Conservation (phyloP, 2,329 filamentous ascomycete genomes). For the Nakataea oryzae region DNA sequence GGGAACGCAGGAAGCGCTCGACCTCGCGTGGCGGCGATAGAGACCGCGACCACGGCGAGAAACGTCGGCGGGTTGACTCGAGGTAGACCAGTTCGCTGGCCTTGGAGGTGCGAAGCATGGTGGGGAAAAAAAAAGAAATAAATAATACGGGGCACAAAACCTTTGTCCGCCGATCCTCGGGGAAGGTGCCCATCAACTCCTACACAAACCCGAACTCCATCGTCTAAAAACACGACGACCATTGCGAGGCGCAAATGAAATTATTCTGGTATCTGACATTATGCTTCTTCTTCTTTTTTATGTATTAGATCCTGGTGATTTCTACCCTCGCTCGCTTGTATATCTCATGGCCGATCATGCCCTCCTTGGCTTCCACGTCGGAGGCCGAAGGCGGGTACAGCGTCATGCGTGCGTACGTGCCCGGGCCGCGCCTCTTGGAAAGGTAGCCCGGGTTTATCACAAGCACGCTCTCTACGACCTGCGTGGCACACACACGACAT, state of each 20-base stretch:
- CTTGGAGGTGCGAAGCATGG: background rate
- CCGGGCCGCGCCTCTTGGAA: constrained; percentile 74
- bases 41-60: constrained; percentile 43
- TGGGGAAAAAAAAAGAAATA: background rate
- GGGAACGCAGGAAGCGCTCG: constrained; percentile 44
- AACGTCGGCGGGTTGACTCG: constrained; percentile 44
- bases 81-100: background rate
- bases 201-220: background rate
- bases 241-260: too few species aligned
- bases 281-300: background rate
- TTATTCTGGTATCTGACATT: background rate
- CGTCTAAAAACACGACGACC: too few species aligned
- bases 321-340: constrained; percentile 81
- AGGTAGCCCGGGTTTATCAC: constrained; percentile 84
- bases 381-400: constrained; percentile 54
- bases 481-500: background rate
- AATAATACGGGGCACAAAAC: too few species aligned
- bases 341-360: constrained; percentile 60
- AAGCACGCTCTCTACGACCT: constrained; percentile 86
- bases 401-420: constrained; percentile 75
- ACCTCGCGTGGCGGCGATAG: constrained; percentile 35
- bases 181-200: background rate
- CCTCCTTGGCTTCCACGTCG: constrained; percentile 44
- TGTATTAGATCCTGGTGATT: constrained; percentile 61
- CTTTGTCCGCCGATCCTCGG: background rate